Base-by-base conservation (phyloP, 2,329 filamentous ascomycete genomes). In the Xylaria sp. region DNA sequence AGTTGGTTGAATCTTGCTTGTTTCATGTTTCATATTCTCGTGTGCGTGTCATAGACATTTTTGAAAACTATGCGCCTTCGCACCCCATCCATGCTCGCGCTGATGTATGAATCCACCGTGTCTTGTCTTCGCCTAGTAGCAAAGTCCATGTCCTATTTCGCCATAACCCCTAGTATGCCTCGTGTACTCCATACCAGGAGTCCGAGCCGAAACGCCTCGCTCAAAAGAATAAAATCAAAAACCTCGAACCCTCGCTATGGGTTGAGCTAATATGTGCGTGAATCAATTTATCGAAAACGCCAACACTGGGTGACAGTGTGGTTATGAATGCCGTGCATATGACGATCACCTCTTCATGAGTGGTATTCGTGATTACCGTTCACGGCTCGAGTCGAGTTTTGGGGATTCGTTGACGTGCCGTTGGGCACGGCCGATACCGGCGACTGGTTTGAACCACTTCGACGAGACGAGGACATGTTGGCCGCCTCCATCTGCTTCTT, bases 401-500 rank as follows among this genome's bases (percentile, higher is more conserved):
- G 62, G 3, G 69, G 65, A 3, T 35, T 40, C 1, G 63, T 49
- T 1, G 71, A 71, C 9, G 63, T 65, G 41, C 72, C 71, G 37
- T 74, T 73, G 5, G 68, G 66, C 54, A 74, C 41, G n/a, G 64
- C 29, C 0, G 70, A 62, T 1, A 68, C 56, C 5, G 54, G 41
- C 3, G 68, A 44, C 8, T 62, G 60, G 4, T 61, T 58, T 5
- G 67, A 60, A 13, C 44, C 35, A 10, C 61, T 54, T 23, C 76
- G 74, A 44, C 77, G 73, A 31, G 74, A 72, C 1, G 82, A 79
- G 10, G 80, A 79, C 3, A 80, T 78, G 11, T 79, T 78, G n/a
- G 80, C 80, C 7, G 79, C 79, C 63, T 89, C 85, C 84, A 90
- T 87, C 72, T 88, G 87, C 58, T 81, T 79, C 78, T 86, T 87